These are phyloP conservation scores for Zancudomyces culisetae DNA, from an alignment of 371 early-diverging fungal species.

Conservation along the genomic window DNA sequence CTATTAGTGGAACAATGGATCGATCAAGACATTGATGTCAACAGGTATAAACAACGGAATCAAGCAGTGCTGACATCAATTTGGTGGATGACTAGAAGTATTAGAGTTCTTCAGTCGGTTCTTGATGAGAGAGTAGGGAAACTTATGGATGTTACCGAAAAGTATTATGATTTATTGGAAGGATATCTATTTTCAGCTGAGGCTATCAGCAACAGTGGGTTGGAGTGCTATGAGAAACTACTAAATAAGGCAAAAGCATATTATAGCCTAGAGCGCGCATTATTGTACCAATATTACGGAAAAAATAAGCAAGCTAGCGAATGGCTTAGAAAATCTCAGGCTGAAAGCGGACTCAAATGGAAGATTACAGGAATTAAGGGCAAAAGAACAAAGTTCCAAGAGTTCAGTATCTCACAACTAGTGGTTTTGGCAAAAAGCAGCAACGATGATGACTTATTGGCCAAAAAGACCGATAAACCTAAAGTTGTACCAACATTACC, in stretches of 20 bases:
- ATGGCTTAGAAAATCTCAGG: conserved; percentile 48
- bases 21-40: not conserved
- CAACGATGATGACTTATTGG: conserved; percentile 9
- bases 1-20: conserved; percentile 1
- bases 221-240: not conserved
- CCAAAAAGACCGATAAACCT: not conserved
- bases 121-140: conserved; percentile 69
- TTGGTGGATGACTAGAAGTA: conserved; percentile 60
- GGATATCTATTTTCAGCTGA: not conserved
- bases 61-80: conserved; percentile 7
- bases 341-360: conserved; percentile 60
- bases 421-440: conserved; percentile 71
- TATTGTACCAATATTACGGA: conserved; percentile 54
- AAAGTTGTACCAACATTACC: conserved; percentile 25
- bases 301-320: conserved; percentile 48
- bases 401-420: conserved; percentile 65
- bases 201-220: not conserved
- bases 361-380: conserved; percentile 74
- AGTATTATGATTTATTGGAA: not conserved
- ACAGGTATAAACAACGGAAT: not conserved
- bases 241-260: conserved; percentile 26
- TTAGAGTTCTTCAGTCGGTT: conserved; percentile 63
- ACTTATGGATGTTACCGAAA: conserved; percentile 19
- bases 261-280: conserved; percentile 51
- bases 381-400: conserved; percentile 82